These are phyloP conservation scores for Boletellus emodensis DNA, from an alignment of 768 basidiomycete genomes.

Conservation along the genomic window DNA sequence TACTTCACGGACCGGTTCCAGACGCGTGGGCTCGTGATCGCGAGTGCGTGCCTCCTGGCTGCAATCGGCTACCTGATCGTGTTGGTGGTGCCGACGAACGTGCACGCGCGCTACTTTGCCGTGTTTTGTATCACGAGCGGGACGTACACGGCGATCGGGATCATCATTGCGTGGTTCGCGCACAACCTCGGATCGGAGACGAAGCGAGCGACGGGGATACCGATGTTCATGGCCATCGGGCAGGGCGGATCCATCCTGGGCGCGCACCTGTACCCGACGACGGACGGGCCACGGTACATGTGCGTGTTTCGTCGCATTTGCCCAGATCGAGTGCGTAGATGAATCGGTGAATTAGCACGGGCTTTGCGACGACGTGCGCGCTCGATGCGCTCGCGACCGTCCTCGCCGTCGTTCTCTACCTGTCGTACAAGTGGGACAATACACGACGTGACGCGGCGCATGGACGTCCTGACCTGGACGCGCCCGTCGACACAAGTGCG, in stretches of 20 bases:
- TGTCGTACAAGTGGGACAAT: constrained; percentile 63
- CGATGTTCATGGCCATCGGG: constrained; percentile 77
- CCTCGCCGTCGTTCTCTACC: constrained; percentile 45
- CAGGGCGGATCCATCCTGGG: constrained; percentile 76
- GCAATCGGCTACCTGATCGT: constrained; percentile 58
- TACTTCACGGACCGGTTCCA: constrained; percentile 66
- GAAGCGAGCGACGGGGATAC: constrained; percentile 72
- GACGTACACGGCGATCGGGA: constrained; percentile 72
- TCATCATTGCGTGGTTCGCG: constrained; percentile 75
- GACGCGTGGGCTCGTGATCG: constrained; percentile 45
- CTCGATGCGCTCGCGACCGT: constrained; percentile 15
- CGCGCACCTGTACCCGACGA: constrained; percentile 65
- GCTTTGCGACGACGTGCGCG: constrained; percentile 50
- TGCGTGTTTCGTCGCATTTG: constrained; percentile 28
- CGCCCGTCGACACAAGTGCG: constrained; percentile 55
- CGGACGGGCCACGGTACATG: constrained; percentile 64
- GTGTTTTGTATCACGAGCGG: constrained; percentile 74
- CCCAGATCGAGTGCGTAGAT: too few relatives aligned
- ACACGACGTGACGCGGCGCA: constrained; percentile 46
- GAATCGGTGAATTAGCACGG: constrained; percentile 32
- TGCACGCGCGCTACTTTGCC: constrained; percentile 70
- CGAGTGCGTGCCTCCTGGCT: constrained; percentile 27
- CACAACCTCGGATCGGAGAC: constrained; percentile 78
- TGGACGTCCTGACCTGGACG: constrained; percentile 44
- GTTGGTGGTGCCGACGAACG: constrained; percentile 48